A percentile compares a stretch with the other conserved stretches of the same genome.
These are phyloP conservation scores for Selaginella tamariscina DNA, from an alignment of 75 land plant genomes.

Conservation along the genomic window DNA sequence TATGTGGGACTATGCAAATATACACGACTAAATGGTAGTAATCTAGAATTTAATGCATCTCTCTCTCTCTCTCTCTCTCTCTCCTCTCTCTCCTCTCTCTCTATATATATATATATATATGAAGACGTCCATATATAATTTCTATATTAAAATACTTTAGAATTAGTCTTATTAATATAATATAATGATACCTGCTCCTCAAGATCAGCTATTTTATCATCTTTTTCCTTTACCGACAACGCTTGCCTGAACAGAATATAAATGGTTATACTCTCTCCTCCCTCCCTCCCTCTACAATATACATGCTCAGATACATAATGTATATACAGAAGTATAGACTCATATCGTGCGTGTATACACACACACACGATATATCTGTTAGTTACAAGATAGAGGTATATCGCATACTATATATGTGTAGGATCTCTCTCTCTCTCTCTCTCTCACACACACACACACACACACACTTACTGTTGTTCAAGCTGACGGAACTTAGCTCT, in stretches of 20 bases:
- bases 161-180: neutral
- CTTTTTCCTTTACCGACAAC: neutral
- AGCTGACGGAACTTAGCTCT: neutral
- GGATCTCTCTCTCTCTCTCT: too few species aligned
- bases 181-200: neutral
- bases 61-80: neutral
- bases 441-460: too few species aligned
- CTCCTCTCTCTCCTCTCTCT: neutral
- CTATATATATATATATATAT: neutral
- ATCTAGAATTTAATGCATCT: too few species aligned
- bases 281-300: too few species aligned
- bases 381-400: neutral
- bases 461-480: neutral
- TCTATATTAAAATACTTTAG: neutral
- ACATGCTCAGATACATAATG: too few species aligned
- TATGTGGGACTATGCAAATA: neutral
- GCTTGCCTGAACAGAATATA: neutral
- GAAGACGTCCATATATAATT: neutral
- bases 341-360: too few species aligned
- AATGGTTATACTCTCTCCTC: too few species aligned
- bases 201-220: constrained; percentile 1
- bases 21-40: neutral
- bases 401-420: neutral
- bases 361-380: neutral
- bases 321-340: too few species aligned